A percentile compares a stretch with the other conserved stretches of the same genome.
Evolutionary conservation across 2,329 filamentous ascomycete species (phyloP).

Genomic region (Cercospora janseana): DNA sequence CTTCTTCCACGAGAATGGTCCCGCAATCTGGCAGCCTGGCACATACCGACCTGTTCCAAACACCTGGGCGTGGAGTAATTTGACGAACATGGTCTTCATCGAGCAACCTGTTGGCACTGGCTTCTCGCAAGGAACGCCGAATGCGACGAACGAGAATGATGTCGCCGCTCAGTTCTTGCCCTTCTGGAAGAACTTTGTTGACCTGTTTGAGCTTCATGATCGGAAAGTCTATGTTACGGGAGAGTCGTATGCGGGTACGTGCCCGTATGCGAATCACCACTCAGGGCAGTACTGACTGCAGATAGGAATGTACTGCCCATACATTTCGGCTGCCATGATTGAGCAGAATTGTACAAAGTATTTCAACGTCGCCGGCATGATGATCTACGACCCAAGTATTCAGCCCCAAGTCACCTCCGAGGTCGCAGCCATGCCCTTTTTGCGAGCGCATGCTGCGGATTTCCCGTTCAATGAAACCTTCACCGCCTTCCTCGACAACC

Average conservation of each 20-base stretch:
- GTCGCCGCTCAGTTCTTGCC: conserved; percentile 44
- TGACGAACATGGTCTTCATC: conserved; percentile 73
- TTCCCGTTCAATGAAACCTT: conserved; percentile 47
- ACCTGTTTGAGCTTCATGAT: conserved; percentile 49
- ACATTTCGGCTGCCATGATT: conserved; percentile 36
- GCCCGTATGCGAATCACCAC: background rate
- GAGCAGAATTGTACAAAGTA: conserved; percentile 32
- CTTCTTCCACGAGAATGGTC: conserved; percentile 25
- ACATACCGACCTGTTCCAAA: conserved; percentile 43
- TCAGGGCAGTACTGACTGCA: background rate
- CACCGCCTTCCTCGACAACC: conserved; percentile 37
- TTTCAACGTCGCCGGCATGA: conserved; percentile 36
- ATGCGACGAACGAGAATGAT: conserved; percentile 44
- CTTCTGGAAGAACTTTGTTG: conserved; percentile 53
- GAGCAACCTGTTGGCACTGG: conserved; percentile 53
- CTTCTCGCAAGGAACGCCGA: conserved; percentile 45
- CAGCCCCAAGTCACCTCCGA: conserved; percentile 8
- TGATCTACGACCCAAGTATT: conserved; percentile 44
- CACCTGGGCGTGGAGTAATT: conserved; percentile 53
- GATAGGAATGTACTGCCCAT: conserved; percentile 34
- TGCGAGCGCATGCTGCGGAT: conserved; percentile 35
- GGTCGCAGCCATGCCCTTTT: conserved; percentile 12
- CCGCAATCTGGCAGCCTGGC: conserved; percentile 46
- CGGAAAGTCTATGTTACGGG: conserved; percentile 47
- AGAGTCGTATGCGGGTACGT: conserved; percentile 21